Evolutionary conservation across 768 basidiomycete genomes (phyloP), one percentile per base, ranked within the genome.

Genomic region (Lactarius evosmus): DNA sequence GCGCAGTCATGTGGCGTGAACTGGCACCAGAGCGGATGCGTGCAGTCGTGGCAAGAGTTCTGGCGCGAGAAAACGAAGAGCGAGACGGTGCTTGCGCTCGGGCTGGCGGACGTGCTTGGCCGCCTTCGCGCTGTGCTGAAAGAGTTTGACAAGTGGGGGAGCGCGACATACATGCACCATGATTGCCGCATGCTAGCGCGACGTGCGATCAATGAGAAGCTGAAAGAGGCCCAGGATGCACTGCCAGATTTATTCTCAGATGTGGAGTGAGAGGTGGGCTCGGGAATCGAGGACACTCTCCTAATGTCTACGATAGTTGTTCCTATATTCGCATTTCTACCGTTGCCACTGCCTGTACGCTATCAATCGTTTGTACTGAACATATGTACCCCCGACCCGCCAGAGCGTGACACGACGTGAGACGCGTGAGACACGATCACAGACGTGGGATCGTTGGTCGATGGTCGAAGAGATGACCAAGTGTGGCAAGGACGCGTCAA

Each of bases 111-210:
- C 70, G 86, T 89, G 36, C 71, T 87, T 5, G 89, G 89, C 38
- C 80, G 85, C 63, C 71, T 91, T 68, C 82, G 76, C 70, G 77
- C 82, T 62, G 78, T 91, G 38, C 75, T 83, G 69, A 85, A 84
- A 74, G 86, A 89, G 60, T 87, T 85, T 63, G 88, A 88, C 61
- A 77, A 83, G 58, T 85, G 85, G 84, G 86, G 87, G 2, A 82
- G 81, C 63, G 85, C 84, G 62, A 84, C 85, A n/a, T 88, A 88
- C 70, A 89, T 90, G 89, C 86, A 89, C 69, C 85, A 83, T 61
- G 89, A 89, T 61, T 91, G 89, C 75, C 79, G 85, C 70, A 73
- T 77, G 69, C 73, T 76, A 25, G 89, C 87, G 27, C 81, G 81
- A 72, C 80, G 80, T 68, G 78, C 79, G 52, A 83, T 90, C 52